Base-by-base conservation (phyloP, 495 filamentous ascomycete species). In the Hypoxylon rickii region DNA sequence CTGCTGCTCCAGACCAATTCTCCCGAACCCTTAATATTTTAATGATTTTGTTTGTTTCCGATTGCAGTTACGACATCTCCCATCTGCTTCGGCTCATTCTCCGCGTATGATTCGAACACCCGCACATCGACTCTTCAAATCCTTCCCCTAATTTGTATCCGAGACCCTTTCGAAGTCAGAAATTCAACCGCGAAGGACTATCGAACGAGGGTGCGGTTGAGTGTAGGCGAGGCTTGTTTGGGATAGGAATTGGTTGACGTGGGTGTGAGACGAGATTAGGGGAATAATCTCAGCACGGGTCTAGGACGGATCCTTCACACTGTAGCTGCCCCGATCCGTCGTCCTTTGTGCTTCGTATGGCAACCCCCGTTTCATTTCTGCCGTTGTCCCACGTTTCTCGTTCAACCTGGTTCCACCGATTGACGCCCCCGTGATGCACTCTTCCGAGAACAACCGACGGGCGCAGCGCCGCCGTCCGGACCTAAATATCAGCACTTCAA, bases 371-470 rank as follows among this genome's bases (percentile, higher is more conserved):
- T 51, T 61, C 53, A 24, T 58, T 51, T 61, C 55, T 53, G 46
- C 55, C 45, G 58, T 50, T 40, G 53, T 63, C 47, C 52, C 19
- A 59, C 57, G 49, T 47, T 17, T 18, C 16, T 32, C 51, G 51
- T 56, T 50, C 37, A 48, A 52, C 51, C 29, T 42, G 10, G 50
- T 12, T 34, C 48, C 41, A 56, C 52, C 56, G 57, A 58, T 51
- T 32, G 39, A 54, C 10, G 24, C 26, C 17, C 53, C 24, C 37
- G 37, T 47, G 49, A 71, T 71, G 68, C 62, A 71, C 44, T 59
- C 68, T 37, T 54, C 64, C 19, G 68, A 69, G 32, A 67, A 69
- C 44, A 55, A 38, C 49, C 66, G 66, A 67, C 48, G 61, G 22
- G 33, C 42, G 29, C 68, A 65, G 49, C 62, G 61, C 20, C 60